Base-by-base conservation (phyloP, 163 green algal species). In the Chloromonas sp. region DNA sequence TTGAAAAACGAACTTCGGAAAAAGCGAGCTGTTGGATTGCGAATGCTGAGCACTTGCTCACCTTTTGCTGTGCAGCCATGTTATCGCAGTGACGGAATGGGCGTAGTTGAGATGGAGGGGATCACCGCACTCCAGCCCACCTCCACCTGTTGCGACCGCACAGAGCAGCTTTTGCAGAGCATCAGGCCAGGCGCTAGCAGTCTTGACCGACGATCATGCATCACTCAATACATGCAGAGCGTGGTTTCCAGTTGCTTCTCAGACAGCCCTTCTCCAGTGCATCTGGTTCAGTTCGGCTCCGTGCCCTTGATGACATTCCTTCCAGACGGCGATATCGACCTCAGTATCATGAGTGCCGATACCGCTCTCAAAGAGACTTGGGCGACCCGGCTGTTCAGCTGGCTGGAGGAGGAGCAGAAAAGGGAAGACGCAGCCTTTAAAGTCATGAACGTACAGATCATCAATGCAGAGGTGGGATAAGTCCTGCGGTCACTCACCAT, bases 301-400 rank as follows among this genome's bases (percentile, higher is more conserved):
- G 97, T 99, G 70, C 97, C 97, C 58, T 91, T 99, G 60, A 92
- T 94, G 36, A 98, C 97, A 0, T 99, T 98, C 85, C 88, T 99
- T 59, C 97, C 97, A 1, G 96, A 99, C 85, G 97, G 97, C 1
- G 97, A 99, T 88, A 98, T 99, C 81, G 97, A 99, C 87, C 83
- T 94, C n/a, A 93, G 87, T 62, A 92, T 95, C 59, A 92, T 94
- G 82, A 85, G 78, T 5, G 84, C 88, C 0, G 84, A 90, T 14
- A 78, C 66, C 61, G 70, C 85, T 3, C 61, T 92, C 14, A 85
- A 85, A 13, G 93, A 98, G 58, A 92, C 79, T 0, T 99, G 97
- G 96, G 93, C 92, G 0, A 87, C 87, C 1, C 87, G 93, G 87
- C 90, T 99, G 83, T 87, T 93, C 79, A 81, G 79, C 0, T 87